These are phyloP conservation scores for Vitis hybrid DNA, from an alignment of 177 flowering plant genomes.

Conservation along the genomic window DNA sequence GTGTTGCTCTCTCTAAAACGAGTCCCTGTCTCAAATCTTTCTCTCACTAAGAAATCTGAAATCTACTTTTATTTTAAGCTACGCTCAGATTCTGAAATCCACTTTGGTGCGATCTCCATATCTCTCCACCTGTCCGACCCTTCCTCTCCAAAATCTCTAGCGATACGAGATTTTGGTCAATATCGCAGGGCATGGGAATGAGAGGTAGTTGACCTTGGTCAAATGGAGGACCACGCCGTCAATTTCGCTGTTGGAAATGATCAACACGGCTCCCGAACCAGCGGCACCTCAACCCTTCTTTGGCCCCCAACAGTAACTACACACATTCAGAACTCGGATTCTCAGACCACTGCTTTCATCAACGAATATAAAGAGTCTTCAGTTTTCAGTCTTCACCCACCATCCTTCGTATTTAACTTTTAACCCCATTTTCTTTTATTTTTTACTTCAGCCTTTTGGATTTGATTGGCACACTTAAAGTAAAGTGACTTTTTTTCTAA, in stretches of 20 bases:
- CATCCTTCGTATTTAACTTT: no score
- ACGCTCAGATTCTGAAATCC: constrained; percentile 55
- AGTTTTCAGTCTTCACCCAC: no score
- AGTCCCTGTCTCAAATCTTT: constrained; percentile 26
- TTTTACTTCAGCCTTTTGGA: no score
- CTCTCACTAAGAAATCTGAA: constrained; percentile 40
- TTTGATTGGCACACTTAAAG: no score
- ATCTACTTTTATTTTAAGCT: constrained; percentile 35
- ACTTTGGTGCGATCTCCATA: constrained; percentile 44
- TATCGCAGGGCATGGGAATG: constrained; percentile 7
- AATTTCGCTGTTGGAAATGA: constrained; percentile 18
- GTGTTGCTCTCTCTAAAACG: constrained; percentile 4
- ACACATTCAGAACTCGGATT: neutral
- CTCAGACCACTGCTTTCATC: no score
- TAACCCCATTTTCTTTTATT: no score
- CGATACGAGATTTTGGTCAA: constrained; percentile 16
- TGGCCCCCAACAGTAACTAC: no score
- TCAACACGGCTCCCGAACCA: constrained; percentile 14
- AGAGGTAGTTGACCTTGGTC: constrained; percentile 24
- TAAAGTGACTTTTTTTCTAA: no score
- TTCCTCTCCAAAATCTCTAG: neutral
- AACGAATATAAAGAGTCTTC: neutral
- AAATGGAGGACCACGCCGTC: constrained; percentile 31
- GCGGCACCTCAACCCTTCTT: no score
- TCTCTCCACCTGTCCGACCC: neutral